Base-by-base conservation (phyloP, 75 land plant genomes). In the Pinus tabuliformis region DNA sequence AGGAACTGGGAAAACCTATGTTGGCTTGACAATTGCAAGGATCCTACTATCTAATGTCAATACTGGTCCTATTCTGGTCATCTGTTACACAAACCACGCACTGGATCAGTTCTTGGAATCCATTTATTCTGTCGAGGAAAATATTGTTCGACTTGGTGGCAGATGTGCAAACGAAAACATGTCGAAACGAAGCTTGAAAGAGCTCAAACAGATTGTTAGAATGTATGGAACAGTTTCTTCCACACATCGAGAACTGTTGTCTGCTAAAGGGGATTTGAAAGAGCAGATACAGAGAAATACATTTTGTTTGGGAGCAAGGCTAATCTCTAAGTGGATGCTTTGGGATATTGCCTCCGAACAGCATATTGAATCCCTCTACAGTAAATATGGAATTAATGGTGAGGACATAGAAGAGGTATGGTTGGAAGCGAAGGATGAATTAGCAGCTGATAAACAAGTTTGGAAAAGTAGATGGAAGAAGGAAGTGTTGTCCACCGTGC, bases 101-200 rank as follows among this genome's bases (percentile, higher is more conserved):
- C 26, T 26, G 26, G 26, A 26, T 78, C 83, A 81, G 70, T 81
- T 81, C 39, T 57, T 81, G 28, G 83, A 78, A 66, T 26, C 36
- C 39, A 45, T 81, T 22, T 70, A 78, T 36, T 28, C 13, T 7
- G 20, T 39, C 3, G 83, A 81, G 28, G 20, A 66, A 5, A 78
- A 61, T 15, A 14, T 81, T 15, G 58, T 81, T 21, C 52, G 83
- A 58, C 39, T 81, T 15, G 83, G 83, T 6, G 33, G 66, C 5
- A 63, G 66, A 17, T 15, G 39, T 9, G 13, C 66, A 7, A 63
- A 30, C 5, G 66, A 63, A 63, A 63, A 28, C 28, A 30, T 63
- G 66, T 36, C 13, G 66, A 63, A 63, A 4, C 37, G 37, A 63
- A 63, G 36, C 66, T 63, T 63, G 37, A 63, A 63, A 30, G 37